These are phyloP conservation scores for Yamadazyma aaseri DNA, from an alignment of 1,139 yeast genomes.

Conservation along the genomic window DNA sequence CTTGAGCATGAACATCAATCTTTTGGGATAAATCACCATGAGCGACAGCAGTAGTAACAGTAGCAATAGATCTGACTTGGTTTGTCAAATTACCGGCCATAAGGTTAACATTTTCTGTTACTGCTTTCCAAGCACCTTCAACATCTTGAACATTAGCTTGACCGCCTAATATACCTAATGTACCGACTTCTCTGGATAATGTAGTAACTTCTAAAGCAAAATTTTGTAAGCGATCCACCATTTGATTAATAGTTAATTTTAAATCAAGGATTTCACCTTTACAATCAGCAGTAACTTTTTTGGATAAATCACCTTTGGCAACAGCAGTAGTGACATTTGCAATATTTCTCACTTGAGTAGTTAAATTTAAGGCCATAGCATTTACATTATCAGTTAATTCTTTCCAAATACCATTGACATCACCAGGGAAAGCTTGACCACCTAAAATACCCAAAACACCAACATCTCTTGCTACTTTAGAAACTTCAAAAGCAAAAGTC, in stretches of 20 bases:
- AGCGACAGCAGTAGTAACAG: conserved; percentile 90
- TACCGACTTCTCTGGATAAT: conserved; percentile 84
- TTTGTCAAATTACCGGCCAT: conserved; percentile 90
- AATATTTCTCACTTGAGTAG: conserved; percentile 85
- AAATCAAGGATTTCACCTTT: conserved; percentile 83
- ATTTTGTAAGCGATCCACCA: conserved; percentile 86
- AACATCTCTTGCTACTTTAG: conserved; percentile 84
- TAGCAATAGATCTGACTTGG: conserved; percentile 87
- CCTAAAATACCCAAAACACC: conserved; percentile 88
- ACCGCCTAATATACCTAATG: conserved; percentile 86
- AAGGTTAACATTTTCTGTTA: conserved; percentile 82
- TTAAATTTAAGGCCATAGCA: conserved; percentile 85
- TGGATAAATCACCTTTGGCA: conserved; percentile 84
- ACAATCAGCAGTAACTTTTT: conserved; percentile 86
- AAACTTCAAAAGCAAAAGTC: conserved; percentile 85
- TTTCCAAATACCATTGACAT: conserved; percentile 88
- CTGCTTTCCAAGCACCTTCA: conserved; percentile 92
- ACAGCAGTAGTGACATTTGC: conserved; percentile 92
- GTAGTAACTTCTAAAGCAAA: conserved; percentile 90
- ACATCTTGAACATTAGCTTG: conserved; percentile 92
- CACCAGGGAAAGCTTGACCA: conserved; percentile 82
- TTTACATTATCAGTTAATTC: conserved; percentile 86
- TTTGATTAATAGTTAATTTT: conserved; percentile 76
- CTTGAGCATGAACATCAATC: conserved; percentile 87
- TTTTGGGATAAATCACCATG: conserved; percentile 87